Evolutionary conservation across 805 yeast species (phyloP).

Genomic region (Monosporozyma aerobia): DNA sequence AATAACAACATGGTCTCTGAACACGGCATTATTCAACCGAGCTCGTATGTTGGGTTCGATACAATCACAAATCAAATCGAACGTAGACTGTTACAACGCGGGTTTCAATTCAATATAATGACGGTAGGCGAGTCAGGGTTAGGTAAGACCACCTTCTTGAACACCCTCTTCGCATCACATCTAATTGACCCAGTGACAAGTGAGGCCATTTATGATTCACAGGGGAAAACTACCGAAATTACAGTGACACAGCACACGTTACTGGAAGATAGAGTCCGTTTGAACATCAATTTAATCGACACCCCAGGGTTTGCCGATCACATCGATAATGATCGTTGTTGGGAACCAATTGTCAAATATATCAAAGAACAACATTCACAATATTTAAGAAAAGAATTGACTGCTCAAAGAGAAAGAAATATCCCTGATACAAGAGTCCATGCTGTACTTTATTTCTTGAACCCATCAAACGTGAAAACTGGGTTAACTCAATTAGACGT

Average conservation of each 20-base stretch:
- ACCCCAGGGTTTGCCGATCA: conserved; percentile 99
- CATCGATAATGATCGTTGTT: conserved; percentile 86
- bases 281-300: conserved; percentile 82
- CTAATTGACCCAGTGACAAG: conserved; percentile 62
- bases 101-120: conserved; percentile 91
- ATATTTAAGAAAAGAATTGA: conserved; percentile 85
- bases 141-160: conserved; percentile 87
- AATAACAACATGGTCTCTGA: background rate
- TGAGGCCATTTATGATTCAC: conserved; percentile 33
- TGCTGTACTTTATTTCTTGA: conserved; percentile 82
- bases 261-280: conserved; percentile 77
- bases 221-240: conserved; percentile 71
- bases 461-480: conserved; percentile 60
- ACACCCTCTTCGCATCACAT: conserved; percentile 81
- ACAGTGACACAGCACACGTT: conserved; percentile 59
- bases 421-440: conserved; percentile 88
- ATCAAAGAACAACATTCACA: conserved; percentile 92
- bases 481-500: conserved; percentile 81
- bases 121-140: conserved; percentile 89
- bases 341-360: conserved; percentile 93
- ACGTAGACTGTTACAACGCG: conserved; percentile 80
- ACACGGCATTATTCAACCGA: conserved; percentile 34
- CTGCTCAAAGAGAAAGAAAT: conserved; percentile 80
- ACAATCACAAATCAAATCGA: conserved; percentile 94
- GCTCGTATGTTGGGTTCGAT: conserved; percentile 88